These are phyloP conservation scores for Talaromyces marneffei DNA, from an alignment of 2,329 filamentous ascomycete genomes.

Conservation along the genomic window DNA sequence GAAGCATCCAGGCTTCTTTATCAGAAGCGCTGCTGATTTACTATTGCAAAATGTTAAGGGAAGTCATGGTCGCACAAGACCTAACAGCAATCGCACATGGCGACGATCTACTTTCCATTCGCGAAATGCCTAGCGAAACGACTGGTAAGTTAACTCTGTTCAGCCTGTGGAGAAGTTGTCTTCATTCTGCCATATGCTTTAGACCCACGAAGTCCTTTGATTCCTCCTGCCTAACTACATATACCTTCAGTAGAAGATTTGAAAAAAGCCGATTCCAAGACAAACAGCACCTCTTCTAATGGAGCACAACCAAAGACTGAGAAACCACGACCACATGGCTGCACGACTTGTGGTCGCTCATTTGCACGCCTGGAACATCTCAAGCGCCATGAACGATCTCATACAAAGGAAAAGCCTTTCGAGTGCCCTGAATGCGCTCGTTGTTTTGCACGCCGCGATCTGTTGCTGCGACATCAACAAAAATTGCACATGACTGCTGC, in stretches of 20 bases:
- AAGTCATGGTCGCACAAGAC: conserved; percentile 36
- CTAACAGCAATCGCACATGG: conserved; percentile 30
- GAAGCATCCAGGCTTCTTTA: background rate
- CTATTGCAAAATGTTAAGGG: conserved; percentile 28
- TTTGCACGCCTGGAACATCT: conserved; percentile 94
- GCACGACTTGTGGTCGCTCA: conserved; percentile 80
- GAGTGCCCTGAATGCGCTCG: conserved; percentile 90
- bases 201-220: conserved; percentile 5
- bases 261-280: conserved; percentile 28
- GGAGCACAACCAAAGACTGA: conserved; percentile 90
- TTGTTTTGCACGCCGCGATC: conserved; percentile 89
- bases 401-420: conserved; percentile 98
- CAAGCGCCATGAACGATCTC: conserved; percentile 95
- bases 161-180: background rate
- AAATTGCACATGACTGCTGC: conserved; percentile 94
- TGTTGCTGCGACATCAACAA: conserved; percentile 92
- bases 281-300: conserved; percentile 23
- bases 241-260: conserved; percentile 23
- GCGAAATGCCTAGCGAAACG: conserved; percentile 34
- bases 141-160: conserved; percentile 29
- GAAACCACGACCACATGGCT: conserved; percentile 92
- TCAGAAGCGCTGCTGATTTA: background rate
- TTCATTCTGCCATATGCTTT: conserved; percentile 15
- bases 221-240: conserved; percentile 14
- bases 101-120: conserved; percentile 38